Percentiles rank a stretch among this genome's conserved stretches.
phyloP scores from a whole-genome alignment of 768 basidiomycete species.

The Nidula microcarpa region DNA sequence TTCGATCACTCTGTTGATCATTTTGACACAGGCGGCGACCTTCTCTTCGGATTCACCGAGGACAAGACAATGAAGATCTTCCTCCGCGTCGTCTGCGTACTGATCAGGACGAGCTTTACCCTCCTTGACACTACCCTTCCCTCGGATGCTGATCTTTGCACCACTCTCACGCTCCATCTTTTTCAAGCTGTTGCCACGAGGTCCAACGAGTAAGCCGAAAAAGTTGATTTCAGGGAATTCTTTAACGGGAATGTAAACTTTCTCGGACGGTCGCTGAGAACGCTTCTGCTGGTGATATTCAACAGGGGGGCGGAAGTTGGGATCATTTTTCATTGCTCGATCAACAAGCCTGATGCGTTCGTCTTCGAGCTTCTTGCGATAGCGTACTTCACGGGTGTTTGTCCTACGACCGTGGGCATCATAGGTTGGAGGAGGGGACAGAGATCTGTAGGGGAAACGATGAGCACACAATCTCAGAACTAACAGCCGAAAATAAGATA shows the following conservation, averaged over 20 bases:
- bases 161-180: constrained; percentile 99
- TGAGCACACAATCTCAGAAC: constrained; percentile 14
- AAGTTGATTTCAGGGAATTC: constrained; percentile 99
- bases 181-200: constrained; percentile 98
- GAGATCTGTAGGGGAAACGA: constrained; percentile 52
- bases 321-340: constrained; percentile 95
- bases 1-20: constrained; percentile 98
- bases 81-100: constrained; percentile 94
- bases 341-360: constrained; percentile 93
- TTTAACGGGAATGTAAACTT: constrained; percentile 99
- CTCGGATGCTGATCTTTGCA: constrained; percentile 97
- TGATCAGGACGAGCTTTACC: constrained; percentile 95
- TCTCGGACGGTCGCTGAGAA: constrained; percentile 90
- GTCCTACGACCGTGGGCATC: constrained; percentile 97
- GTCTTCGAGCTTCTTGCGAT: constrained; percentile 92
- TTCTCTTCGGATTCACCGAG: constrained; percentile 91
- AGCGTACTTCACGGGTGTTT: constrained; percentile 97
- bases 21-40: constrained; percentile 83
- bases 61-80: constrained; percentile 97
- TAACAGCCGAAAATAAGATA: constrained; percentile 9
- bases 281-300: constrained; percentile 96
- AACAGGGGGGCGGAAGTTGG: constrained; percentile 95
- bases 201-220: constrained; percentile 96
- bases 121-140: constrained; percentile 98
- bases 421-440: constrained; percentile 96